Evolutionary conservation across 495 filamentous ascomycete species (phyloP).

Genomic region (Durotheca rogersii): DNA sequence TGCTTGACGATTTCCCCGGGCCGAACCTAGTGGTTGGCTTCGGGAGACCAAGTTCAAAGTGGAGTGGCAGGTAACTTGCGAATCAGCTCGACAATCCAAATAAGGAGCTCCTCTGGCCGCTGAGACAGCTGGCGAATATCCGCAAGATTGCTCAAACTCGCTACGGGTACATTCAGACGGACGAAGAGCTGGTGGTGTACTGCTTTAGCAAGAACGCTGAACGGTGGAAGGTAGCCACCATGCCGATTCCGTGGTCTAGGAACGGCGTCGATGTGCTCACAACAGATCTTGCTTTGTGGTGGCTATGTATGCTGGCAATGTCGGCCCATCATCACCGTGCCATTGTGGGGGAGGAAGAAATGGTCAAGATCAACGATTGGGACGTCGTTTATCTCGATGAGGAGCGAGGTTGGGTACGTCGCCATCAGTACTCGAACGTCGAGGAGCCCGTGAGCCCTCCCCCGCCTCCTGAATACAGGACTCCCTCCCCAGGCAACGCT

Average conservation of each 20-base stretch:
- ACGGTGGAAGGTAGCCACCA: background rate
- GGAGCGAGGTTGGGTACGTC: background rate
- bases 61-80: background rate
- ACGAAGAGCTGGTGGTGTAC: conserved; percentile 9
- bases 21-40: conserved; percentile 5
- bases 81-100: background rate
- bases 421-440: background rate
- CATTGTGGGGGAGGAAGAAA: background rate
- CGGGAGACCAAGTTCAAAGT: background rate
- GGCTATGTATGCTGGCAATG: conserved; percentile 15
- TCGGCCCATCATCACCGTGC: background rate
- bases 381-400: background rate
- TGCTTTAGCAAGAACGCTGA: conserved; percentile 3
- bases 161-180: conserved; percentile 20
- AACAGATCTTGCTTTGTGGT: conserved; percentile 18
- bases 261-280: conserved; percentile 7
- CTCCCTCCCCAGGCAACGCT: background rate
- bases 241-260: conserved; percentile 12
- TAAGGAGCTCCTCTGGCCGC: background rate
- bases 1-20: background rate
- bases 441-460: background rate
- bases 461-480: background rate
- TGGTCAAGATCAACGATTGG: background rate
- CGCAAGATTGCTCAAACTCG: conserved; percentile 1
- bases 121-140: conserved; percentile 14